Evolutionary conservation across 179 eudicot genomes (phyloP), one percentile per base, ranked within the genome.

Genomic region (Pouteria campechiana): DNA sequence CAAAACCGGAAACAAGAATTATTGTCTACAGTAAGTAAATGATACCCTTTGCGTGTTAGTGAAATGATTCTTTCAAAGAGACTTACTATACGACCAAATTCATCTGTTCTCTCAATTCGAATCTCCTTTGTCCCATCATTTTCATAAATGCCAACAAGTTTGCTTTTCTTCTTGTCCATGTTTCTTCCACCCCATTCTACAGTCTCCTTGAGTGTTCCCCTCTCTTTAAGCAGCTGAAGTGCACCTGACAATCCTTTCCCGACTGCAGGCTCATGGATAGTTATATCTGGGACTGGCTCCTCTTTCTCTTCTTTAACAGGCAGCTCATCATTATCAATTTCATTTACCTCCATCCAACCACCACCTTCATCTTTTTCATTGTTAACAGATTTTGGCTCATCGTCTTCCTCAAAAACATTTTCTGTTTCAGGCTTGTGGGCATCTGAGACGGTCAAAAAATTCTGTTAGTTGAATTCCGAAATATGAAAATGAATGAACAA

Each of bases 81-180:
- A 86, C 95, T 81, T 69, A 89, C 97, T 56, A 70, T 60, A 32
- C 93, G 77, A 18, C 95, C 97, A 49, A 69, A 78, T 41, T 79
- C 87, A 62, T 89, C 97, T 11, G 72, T 61, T 68, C 95, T 68
- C 63, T 76, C 97, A 49, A 89, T 70, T 50, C 64, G 69, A 65
- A 90, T 86, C 59, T 89, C 86, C 67, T 75, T 82, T 32, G 61
- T 22, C 31, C 60, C 81, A 37, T 67, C 88, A 12, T 61, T 70
- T 9, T 63, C 86, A 60, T 61, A 40, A 36, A 81, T 67, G 33
- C 93, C 98, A 43, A 72, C 90, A 50, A 90, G 67, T 72, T 90
- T 90, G 71, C 98, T 82, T 58, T 90, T 90, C 48, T 90, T 86
- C 84, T 90, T 90, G 65, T 90, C 98, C 96, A 79, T 90, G 60